Evolutionary conservation across 129 eudicot genomes (phyloP).

Genomic region (Flaveria brownii): DNA sequence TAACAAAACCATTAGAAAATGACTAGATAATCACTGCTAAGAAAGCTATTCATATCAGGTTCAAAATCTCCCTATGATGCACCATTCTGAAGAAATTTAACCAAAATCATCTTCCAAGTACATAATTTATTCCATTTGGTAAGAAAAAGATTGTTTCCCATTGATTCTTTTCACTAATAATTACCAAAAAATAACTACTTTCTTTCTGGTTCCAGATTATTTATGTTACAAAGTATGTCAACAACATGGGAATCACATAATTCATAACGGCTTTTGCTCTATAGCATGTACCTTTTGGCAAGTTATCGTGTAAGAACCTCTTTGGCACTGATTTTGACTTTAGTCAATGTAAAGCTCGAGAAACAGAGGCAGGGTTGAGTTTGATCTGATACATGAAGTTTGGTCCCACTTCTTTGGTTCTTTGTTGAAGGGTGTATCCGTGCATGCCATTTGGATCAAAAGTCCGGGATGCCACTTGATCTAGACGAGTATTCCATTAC

Average conservation of each 20-base stretch:
- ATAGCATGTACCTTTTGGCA: conserved; percentile 27
- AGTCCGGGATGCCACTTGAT: conserved; percentile 63
- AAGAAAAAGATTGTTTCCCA: conserved; percentile 18
- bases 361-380: conserved; percentile 29
- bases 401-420: conserved; percentile 30
- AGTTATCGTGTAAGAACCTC: conserved; percentile 14
- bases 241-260: conserved; percentile 38
- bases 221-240: conserved; percentile 50
- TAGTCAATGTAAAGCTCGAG: conserved; percentile 16
- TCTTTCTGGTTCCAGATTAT: conserved; percentile 40
- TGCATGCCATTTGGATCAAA: conserved; percentile 30
- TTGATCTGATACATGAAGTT: conserved; percentile 9
- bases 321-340: conserved; percentile 23
- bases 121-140: conserved; percentile 29
- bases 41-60: background rate
- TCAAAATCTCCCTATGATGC: background rate
- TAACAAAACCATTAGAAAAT: conserved; percentile 14
- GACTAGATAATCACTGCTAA: background rate
- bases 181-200: conserved; percentile 31
- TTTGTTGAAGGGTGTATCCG: conserved; percentile 11
- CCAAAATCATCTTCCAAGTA: conserved; percentile 25
- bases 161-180: conserved; percentile 33
- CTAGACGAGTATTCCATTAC: conserved; percentile 84
- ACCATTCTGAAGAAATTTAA: conserved; percentile 20
- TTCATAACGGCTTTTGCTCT: conserved; percentile 29